A percentile compares a stretch with the other conserved stretches of the same genome.
Conservation (phyloP, 345 rosid genomes). For the rapeseed (Brassica napus) region Da-Ae NC_063448.1:50615001-50615500, state of each 20-base stretch:
- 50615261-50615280: conserved; percentile 72
- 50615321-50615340: conserved; percentile 82
- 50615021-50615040: conserved; percentile 55
- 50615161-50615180: conserved; percentile 65
- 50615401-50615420: conserved; percentile 63
- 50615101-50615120: conserved; percentile 72
- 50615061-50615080: conserved; percentile 55
- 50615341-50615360: conserved; percentile 79
- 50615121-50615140: conserved; percentile 57
- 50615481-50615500: conserved; percentile 45
- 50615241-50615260: conserved; percentile 74
- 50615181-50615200: conserved; percentile 59
- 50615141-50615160: conserved; percentile 41
- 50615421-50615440: conserved; percentile 75
- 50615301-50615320: conserved; percentile 82
- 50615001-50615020: conserved; percentile 88
- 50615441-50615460: conserved; percentile 70
- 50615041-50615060: conserved; percentile 31
- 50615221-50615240: conserved; percentile 64
- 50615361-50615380: conserved; percentile 48
- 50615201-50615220: conserved; percentile 63
- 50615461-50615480: conserved; percentile 53
- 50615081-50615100: conserved; percentile 48
- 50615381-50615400: conserved; percentile 40
- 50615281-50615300: conserved; percentile 54